phyloP scores from a whole-genome alignment of 2,329 filamentous ascomycete genomes.

The Alternaria ventricosa region DNA sequence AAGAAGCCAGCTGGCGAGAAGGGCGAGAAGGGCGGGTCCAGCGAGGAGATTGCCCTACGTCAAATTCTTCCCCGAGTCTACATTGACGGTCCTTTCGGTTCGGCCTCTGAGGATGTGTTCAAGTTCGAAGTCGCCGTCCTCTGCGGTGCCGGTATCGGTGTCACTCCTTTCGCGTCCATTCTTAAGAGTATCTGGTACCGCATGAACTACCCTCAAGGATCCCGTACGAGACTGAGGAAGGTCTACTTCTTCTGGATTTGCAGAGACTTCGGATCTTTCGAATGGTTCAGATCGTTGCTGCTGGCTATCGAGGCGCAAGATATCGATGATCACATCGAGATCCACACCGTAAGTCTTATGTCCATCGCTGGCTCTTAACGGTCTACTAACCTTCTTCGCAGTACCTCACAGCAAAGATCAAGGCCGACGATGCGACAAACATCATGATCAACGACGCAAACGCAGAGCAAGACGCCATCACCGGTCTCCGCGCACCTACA shows the following conservation, averaged over 20 bases:
- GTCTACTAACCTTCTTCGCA: constrained; percentile 32
- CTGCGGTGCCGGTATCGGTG: constrained; percentile 59
- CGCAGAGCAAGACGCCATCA: constrained; percentile 83
- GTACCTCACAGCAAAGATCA: constrained; percentile 87
- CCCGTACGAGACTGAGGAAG: constrained; percentile 77
- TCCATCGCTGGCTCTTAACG: not conserved
- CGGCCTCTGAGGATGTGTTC: constrained; percentile 86
- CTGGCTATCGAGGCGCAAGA: constrained; percentile 88
- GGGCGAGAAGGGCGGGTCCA: constrained; percentile 63
- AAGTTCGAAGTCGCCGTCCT: constrained; percentile 63
- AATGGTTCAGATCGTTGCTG: constrained; percentile 86
- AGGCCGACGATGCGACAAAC: constrained; percentile 83
- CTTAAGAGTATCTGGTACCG: constrained; percentile 90
- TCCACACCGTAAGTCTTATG: constrained; percentile 67
- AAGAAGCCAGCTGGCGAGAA: constrained; percentile 58
- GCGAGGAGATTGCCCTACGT: constrained; percentile 71
- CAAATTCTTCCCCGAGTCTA: constrained; percentile 80
- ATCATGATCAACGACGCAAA: constrained; percentile 93
- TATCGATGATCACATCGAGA: constrained; percentile 82
- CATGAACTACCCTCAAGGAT: constrained; percentile 82
- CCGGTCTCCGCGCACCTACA: constrained; percentile 79
- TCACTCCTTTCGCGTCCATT: constrained; percentile 61
- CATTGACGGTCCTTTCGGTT: constrained; percentile 84
- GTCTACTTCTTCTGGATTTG: constrained; percentile 96
- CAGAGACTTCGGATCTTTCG: constrained; percentile 84